Conservation (phyloP, 352 stramenopile genomes). For the Phytophthora pisi region DNA sequence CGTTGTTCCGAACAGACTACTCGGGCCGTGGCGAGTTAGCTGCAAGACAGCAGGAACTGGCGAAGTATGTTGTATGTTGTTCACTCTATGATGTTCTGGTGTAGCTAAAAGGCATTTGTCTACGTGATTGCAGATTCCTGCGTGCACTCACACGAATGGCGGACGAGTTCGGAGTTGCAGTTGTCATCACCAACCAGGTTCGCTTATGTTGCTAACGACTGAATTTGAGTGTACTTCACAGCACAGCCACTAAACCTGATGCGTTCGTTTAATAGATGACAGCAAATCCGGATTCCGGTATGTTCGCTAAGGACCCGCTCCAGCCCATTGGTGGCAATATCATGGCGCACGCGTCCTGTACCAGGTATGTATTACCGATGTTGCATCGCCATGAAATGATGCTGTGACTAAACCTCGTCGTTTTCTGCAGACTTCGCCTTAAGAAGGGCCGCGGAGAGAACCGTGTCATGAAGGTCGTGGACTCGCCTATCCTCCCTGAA, state of each 20-base stretch:
- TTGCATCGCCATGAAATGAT: neutral
- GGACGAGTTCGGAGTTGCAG: constrained; percentile 99
- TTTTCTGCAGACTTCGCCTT: constrained; percentile 83
- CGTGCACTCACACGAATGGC: constrained; percentile 96
- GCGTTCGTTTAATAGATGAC: constrained; percentile 65
- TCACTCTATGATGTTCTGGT: neutral
- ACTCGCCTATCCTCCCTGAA: constrained; percentile 97
- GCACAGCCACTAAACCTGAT: neutral
- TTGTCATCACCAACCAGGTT: constrained; percentile 91
- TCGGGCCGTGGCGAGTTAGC: constrained; percentile 97
- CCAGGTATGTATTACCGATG: constrained; percentile 44
- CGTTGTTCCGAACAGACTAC: constrained; percentile 99
- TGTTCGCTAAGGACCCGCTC: constrained; percentile 91
- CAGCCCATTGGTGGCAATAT: constrained; percentile 93
- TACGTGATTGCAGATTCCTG: constrained; percentile 88
- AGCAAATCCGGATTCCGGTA: constrained; percentile 87
- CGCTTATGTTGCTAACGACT: neutral
- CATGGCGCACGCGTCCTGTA: constrained; percentile 87
- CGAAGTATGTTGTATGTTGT: constrained; percentile 54
- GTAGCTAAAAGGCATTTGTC: constrained; percentile 2
- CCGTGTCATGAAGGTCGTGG: constrained; percentile 97
- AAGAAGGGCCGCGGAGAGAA: constrained; percentile 98
- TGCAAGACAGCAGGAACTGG: constrained; percentile 90
- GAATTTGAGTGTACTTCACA: neutral
- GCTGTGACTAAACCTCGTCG: neutral